Conservation (phyloP, 169 alveolate genomes). For the Babesia divergens region DNA sequence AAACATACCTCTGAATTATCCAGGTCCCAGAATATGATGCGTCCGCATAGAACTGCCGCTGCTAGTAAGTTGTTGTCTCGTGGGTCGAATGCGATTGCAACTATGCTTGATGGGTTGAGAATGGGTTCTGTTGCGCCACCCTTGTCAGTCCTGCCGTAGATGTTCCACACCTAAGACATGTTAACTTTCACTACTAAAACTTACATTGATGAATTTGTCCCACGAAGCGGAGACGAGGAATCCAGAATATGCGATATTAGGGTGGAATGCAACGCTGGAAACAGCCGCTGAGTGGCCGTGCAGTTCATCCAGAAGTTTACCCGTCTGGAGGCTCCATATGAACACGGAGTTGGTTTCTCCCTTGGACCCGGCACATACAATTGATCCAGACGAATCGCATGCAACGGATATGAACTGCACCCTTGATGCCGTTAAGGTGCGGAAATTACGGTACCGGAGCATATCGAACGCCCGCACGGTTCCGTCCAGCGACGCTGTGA, state of each 20-base stretch:
- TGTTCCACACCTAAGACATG: constrained; percentile 65
- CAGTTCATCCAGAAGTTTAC: constrained; percentile 68
- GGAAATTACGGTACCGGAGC: constrained; percentile 86
- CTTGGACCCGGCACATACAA: constrained; percentile 95
- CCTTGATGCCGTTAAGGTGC: constrained; percentile 80
- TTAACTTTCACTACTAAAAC: constrained; percentile 62
- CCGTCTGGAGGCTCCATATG: constrained; percentile 80
- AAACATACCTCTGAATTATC: constrained; percentile 64
- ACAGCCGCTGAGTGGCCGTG: constrained; percentile 93
- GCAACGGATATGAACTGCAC: constrained; percentile 92
- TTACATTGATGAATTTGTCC: constrained; percentile 91
- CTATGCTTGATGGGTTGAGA: constrained; percentile 83
- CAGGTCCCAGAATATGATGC: constrained; percentile 80
- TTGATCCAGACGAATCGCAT: constrained; percentile 91
- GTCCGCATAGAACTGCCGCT: constrained; percentile 78
- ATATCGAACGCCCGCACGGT: constrained; percentile 96
- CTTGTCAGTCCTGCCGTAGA: constrained; percentile 81
- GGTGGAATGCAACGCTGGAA: constrained; percentile 84
- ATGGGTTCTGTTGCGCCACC: constrained; percentile 88
- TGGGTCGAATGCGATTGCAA: constrained; percentile 85
- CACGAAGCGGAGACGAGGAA: constrained; percentile 92
- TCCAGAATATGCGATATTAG: constrained; percentile 74
- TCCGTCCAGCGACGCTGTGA: constrained; percentile 96
- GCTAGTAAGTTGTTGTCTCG: constrained; percentile 89
- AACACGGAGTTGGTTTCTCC: constrained; percentile 84